Base-by-base conservation (phyloP, 2,329 filamentous ascomycete genomes). In the Tolypocladium ovalisporum region DNA sequence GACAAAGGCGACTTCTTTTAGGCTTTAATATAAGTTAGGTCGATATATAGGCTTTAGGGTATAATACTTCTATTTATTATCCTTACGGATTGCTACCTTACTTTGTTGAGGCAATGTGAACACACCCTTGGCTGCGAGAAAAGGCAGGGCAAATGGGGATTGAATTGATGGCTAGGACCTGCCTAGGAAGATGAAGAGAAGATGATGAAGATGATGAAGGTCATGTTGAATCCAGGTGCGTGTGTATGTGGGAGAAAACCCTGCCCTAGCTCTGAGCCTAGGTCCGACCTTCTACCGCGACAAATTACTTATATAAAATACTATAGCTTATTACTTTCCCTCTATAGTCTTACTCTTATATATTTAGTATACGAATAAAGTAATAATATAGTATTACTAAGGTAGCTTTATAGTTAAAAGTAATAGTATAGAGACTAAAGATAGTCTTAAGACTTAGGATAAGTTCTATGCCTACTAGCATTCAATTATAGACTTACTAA, bases 401-500 rank as follows among this genome's bases (percentile, higher is more conserved):
- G 47, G 55, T 29, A 32, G 3, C 34, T 60, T 63, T 56, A 27
- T 34, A 9, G 32, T 5, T 5, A 34, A 34, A 9, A 34, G 9
- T 3, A 24, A 29, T n/a, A 44, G 47, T 15, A 19, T 37, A 52
- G 54, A 42, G 35, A 34, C 32, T 34, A 4, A 4, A 9, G 32
- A 34, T 34, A 34, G 32, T 34, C 32, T 34, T 34, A 34, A 9
- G 5, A 34, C 4, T 34, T 63, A 56, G 62, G 53, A 62, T 8
- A 54, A 62, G 36, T 65, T 64, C 54, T 65, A 61, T 53, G 15
- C 27, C 12, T 56, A 19, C 39, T 65, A 56, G 62, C 55, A 65
- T 58, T 54, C 36, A 27, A 62, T 65, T 54, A 55, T 65, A 1
- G 47, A n/a, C 9, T 63, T 55, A 39, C 29, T 55, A 44, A 59